These are phyloP conservation scores for Parascedosporium putredinis DNA, from an alignment of 2,329 filamentous ascomycete genomes.

Conservation along the genomic window DNA sequence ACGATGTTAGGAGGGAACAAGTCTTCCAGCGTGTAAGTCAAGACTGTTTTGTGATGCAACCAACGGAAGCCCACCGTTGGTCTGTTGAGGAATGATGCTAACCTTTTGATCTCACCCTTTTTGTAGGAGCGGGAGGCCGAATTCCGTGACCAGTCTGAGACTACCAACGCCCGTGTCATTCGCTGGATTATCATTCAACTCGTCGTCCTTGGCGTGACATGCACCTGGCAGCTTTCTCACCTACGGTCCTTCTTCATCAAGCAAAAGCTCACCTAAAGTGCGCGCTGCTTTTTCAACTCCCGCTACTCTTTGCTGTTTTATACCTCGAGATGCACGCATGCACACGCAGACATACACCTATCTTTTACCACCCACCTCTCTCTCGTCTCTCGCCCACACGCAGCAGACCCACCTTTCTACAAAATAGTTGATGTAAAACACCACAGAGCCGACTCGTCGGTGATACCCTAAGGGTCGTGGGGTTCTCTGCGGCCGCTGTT, in stretches of 20 bases:
- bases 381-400: neutral
- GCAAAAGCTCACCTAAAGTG: conserved; percentile 83
- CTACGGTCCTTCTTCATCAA: conserved; percentile 98
- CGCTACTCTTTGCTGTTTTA: neutral
- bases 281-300: neutral
- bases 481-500: neutral
- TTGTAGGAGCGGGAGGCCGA: conserved; percentile 86
- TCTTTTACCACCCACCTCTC: too few species aligned
- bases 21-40: conserved; percentile 77
- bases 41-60: too few species aligned
- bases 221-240: conserved; percentile 94
- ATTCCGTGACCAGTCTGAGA: conserved; percentile 94
- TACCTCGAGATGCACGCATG: neutral
- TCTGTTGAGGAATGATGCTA: conserved; percentile 5
- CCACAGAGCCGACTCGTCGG: neutral
- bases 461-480: neutral
- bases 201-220: conserved; percentile 72
- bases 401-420: neutral
- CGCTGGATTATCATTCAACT: conserved; percentile 92
- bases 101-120: neutral
- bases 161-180: conserved; percentile 82
- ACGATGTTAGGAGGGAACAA: conserved; percentile 88
- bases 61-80: too few species aligned
- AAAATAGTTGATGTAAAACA: neutral
- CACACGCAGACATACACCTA: too few species aligned